Evolutionary conservation across 352 stramenopile species (phyloP), one percentile per base, ranked within the genome.

Genomic region (Paralagenidium karlingii): DNA sequence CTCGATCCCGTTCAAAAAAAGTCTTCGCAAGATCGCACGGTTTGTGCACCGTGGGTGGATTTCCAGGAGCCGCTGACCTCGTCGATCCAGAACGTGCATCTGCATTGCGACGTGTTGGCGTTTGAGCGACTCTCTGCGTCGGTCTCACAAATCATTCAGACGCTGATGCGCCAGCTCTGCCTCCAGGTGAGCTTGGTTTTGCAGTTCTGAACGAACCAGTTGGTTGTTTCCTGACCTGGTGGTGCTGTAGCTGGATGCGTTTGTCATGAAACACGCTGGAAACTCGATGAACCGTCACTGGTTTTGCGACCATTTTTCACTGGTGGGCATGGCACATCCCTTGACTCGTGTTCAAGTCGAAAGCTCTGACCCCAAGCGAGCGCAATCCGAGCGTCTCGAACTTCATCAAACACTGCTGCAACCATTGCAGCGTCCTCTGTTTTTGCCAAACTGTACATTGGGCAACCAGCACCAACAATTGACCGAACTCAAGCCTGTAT

Each of bases 301-400:
- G 39, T 43, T 15, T 48, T 53, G 13, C 53, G n/a, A 77, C 24
- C 67, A 80, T 38, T 80, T 75, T 38, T 51, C 60, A 29, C 44
- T 80, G 5, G 13, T 62, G 34, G 67, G 63, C 3, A 53, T 61
- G 8, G 56, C 53, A 4, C 79, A 82, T 45, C 70, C 67, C 6
- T 40, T 84, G 27, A 62, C 54, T 6, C 19, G 80, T 15, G 16
- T 37, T 7, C n/a, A 27, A 1, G 16, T 33, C 4, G 30, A 49
- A 13, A 25, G 34, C 1, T 24, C 12, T 24, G 8, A 34, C 34
- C n/a, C 3, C 11, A 30, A 12, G 6, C 22, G 9, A 13, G 3
- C n/a, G 6, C 28, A 16, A 24, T 50, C 16, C 34, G 38, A 43
- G 22, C 34, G 51, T 13, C 21, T 60, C 2, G 37, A 51, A 9